These are phyloP conservation scores for Naegleria gruberi DNA, from an alignment of 208 protist species.

Conservation along the genomic window DNA sequence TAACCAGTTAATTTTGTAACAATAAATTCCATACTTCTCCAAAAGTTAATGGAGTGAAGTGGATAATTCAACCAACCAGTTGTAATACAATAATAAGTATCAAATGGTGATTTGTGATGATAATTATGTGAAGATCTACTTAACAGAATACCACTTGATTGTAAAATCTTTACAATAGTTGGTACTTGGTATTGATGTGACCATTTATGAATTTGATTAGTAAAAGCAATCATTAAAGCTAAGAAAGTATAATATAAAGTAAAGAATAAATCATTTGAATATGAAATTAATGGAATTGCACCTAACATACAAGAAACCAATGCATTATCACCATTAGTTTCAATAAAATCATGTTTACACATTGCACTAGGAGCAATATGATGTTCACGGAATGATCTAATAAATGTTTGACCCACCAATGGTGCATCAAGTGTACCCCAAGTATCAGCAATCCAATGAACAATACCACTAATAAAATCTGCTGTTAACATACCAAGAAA, in stretches of 20 bases:
- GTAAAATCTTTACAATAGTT: conserved; percentile 51
- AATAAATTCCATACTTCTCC: conserved; percentile 63
- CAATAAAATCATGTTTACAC: conserved; percentile 81
- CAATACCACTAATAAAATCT: conserved; percentile 75
- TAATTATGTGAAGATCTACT: conserved; percentile 65
- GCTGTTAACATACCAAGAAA: conserved; percentile 65
- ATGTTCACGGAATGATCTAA: conserved; percentile 85
- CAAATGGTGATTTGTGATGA: conserved; percentile 78
- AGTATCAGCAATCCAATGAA: conserved; percentile 83
- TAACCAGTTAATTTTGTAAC: conserved; percentile 65
- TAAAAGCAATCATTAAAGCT: conserved; percentile 62
- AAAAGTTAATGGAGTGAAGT: conserved; percentile 72
- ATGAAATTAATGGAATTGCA: conserved; percentile 44
- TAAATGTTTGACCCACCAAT: conserved; percentile 61
- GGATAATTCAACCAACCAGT: conserved; percentile 81
- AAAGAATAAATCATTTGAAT: conserved; percentile 54
- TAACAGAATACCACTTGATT: conserved; percentile 63
- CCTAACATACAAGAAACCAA: conserved; percentile 67
- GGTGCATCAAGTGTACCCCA: conserved; percentile 76
- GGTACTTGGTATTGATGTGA: conserved; percentile 66
- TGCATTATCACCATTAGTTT: conserved; percentile 85
- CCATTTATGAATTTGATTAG: conserved; percentile 87
- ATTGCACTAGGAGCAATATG: conserved; percentile 79
- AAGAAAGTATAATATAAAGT: conserved; percentile 42
- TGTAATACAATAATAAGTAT: conserved; percentile 87